Base-by-base conservation (phyloP, 2,329 filamentous ascomycete species). In the Rhexocercosporidium sp. region DNA sequence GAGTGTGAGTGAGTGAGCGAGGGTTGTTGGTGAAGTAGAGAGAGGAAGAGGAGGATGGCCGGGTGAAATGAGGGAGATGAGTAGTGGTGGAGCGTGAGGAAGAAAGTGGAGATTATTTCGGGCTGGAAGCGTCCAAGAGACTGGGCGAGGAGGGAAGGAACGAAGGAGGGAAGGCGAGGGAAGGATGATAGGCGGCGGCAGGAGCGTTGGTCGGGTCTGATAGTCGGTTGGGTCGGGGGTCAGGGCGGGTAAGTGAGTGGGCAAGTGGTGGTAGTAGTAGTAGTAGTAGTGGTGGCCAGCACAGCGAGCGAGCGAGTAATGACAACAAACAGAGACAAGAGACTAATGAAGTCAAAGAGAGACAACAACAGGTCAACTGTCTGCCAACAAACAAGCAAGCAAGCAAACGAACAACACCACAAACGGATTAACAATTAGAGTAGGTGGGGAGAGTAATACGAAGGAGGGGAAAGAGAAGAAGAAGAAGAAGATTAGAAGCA, bases 1-100 rank as follows among this genome's bases (percentile, higher is more conserved):
- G 53, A n/a, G n/a, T n/a, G n/a, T 34, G 47, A 31, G 29, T n/a
- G n/a, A 9, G 9, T 31, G 29, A 9, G 29, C 4, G 4, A 31
- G 29, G 29, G 9, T 41, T 53, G n/a, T 27, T 25, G 37, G 41
- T 27, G 53, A 47, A 57, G 49, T 39, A n/a, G 25, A 8, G 54
- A 59, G 60, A 41, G 37, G 18, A n/a, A 31, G 29, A 12, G 61
- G 44, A 46, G 49, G 61, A 57, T 46, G 61, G n/a, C 16, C 31
- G 49, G 49, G 39, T 14, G 25, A 47, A 27, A 51, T 29, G 22
- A 41, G 16, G 5, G 11, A 51, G 25, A 51, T 57, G 53, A 54
- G 34, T n/a, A 14, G 20, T 20, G 18, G 25, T 12, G n/a, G 47
- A 53, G 39, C 59, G 59, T 29, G 41, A 37, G 37, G 27, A 37